Evolutionary conservation across 345 rosid genomes (phyloP).

Genomic region (Turnera subulata): DNA sequence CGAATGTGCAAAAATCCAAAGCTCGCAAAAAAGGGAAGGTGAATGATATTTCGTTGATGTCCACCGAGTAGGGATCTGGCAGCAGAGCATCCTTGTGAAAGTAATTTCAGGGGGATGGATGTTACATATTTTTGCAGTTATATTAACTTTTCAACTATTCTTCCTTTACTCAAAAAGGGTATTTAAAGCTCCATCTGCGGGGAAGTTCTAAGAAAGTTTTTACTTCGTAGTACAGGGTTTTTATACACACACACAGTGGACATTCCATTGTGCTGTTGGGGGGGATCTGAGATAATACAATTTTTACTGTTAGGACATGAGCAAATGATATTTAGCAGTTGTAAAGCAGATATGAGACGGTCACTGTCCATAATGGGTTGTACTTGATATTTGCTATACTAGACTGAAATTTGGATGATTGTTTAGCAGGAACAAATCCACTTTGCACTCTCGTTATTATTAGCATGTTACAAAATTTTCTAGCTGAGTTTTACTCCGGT

Average conservation of each 20-base stretch:
- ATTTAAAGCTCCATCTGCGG: not conserved
- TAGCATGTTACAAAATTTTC: too few relatives aligned
- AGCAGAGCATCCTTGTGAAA: constrained; percentile 1
- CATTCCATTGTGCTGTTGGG: not conserved
- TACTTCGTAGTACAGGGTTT: not conserved
- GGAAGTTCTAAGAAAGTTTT: not conserved
- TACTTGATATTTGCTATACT: too few relatives aligned
- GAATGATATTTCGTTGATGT: constrained; percentile 6
- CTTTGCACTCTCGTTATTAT: too few relatives aligned
- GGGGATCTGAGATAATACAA: constrained; percentile 4
- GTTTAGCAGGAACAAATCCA: too few relatives aligned
- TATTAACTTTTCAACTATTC: not conserved
- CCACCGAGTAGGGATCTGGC: not conserved
- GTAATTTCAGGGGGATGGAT: not conserved
- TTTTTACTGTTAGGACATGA: constrained; percentile 6
- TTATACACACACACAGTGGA: not conserved
- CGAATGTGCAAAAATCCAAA: constrained; percentile 92
- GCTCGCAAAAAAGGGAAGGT: constrained; percentile 52
- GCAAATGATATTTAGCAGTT: too few relatives aligned
- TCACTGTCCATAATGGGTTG: too few relatives aligned
- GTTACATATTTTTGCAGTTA: not conserved
- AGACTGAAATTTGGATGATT: too few relatives aligned
- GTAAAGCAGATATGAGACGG: too few relatives aligned
- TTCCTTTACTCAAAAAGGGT: not conserved
- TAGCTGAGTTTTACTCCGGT: too few relatives aligned